These are phyloP conservation scores for Hordeum pubiflorum DNA, from an alignment of 202 grass and related monocot genomes.

Conservation along the genomic window DNA sequence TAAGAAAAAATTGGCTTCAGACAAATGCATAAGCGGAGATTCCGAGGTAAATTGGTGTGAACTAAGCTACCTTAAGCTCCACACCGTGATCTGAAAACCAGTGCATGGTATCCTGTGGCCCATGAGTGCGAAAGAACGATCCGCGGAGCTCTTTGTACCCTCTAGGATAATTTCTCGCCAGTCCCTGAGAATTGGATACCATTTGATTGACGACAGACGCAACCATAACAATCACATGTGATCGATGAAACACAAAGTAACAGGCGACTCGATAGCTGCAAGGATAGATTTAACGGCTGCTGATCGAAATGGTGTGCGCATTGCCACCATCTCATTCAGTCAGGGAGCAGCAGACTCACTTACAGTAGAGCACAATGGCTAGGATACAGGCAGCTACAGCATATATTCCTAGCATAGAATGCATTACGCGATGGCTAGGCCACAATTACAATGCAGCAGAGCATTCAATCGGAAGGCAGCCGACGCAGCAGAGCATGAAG, in stretches of 20 bases:
- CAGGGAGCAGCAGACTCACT: background rate
- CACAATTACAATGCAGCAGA: too few relatives aligned
- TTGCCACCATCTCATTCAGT: background rate
- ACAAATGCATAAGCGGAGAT: slow-evolving; percentile 2
- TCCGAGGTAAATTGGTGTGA: background rate
- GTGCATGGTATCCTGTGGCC: slow-evolving; percentile 73
- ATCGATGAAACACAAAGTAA: too few relatives aligned
- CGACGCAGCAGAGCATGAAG: too few relatives aligned
- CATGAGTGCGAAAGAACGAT: slow-evolving; percentile 72
- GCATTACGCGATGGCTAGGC: too few relatives aligned
- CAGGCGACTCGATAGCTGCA: too few relatives aligned
- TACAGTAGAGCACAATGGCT: background rate
- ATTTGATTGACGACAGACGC: background rate
- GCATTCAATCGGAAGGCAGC: too few relatives aligned
- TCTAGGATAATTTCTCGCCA: slow-evolving; percentile 78
- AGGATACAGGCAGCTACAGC: too few relatives aligned
- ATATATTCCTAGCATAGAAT: too few relatives aligned
- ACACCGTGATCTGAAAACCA: slow-evolving; percentile 84
- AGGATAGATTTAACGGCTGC: background rate
- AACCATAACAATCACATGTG: background rate
- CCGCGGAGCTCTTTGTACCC: slow-evolving; percentile 74
- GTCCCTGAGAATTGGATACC: slow-evolving; percentile 20
- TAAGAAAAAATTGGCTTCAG: background rate
- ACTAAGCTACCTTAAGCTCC: slow-evolving; percentile 64
- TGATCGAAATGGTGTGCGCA: background rate